Percentiles rank a stretch among this genome's conserved stretches.
These are phyloP conservation scores for Verbascum thapsus DNA, from an alignment of 257 asterid genomes.

Conservation along the genomic window DNA sequence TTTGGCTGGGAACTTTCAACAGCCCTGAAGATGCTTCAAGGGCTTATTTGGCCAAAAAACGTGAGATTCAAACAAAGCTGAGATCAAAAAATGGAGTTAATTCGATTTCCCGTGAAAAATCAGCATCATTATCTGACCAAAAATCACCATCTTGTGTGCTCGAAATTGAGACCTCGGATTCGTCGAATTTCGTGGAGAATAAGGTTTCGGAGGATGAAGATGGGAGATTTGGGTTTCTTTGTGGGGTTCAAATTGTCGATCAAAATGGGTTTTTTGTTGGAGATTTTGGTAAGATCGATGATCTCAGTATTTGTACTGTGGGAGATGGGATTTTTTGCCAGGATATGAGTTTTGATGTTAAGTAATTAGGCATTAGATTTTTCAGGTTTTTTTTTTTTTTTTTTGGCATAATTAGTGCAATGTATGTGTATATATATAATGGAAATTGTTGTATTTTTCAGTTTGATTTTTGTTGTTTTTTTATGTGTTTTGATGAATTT, in stretches of 20 bases:
- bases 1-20: slow-evolving; percentile 48
- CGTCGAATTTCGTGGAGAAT: slow-evolving; percentile 12
- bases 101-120: slow-evolving; percentile 22
- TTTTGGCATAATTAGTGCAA: too few species aligned
- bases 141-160: slow-evolving; percentile 40
- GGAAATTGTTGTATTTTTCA: too few species aligned
- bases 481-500: too few species aligned
- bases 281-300: slow-evolving; percentile 45
- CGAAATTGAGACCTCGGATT: slow-evolving; percentile 22
- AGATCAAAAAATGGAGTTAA: too few species aligned
- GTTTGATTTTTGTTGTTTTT: too few species aligned
- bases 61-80: slow-evolving; percentile 32
- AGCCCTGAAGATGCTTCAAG: slow-evolving; percentile 47
- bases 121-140: background rate
- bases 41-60: slow-evolving; percentile 37
- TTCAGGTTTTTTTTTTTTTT: too few species aligned
- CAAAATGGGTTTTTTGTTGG: slow-evolving; percentile 40
- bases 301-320: slow-evolving; percentile 36
- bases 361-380: too few species aligned
- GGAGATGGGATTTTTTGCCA: slow-evolving; percentile 22
- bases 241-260: slow-evolving; percentile 38
- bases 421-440: too few species aligned
- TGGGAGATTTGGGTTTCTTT: slow-evolving; percentile 26
- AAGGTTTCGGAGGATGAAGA: background rate
- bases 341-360: background rate